Evolutionary conservation across 2,329 filamentous ascomycete species (phyloP).

Genomic region (Botrytis porri): DNA sequence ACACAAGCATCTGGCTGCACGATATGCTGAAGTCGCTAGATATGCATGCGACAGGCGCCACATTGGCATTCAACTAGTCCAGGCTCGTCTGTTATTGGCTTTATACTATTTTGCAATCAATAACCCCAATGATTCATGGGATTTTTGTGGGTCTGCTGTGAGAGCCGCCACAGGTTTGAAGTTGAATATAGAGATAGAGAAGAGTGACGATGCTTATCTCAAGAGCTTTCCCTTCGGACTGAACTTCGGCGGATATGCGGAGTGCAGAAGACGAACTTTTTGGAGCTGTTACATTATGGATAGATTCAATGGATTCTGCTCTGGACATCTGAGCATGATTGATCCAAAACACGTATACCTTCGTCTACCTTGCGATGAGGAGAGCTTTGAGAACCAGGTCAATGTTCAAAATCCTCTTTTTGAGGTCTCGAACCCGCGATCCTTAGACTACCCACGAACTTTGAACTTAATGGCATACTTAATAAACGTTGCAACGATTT

Average conservation of each 20-base stretch:
- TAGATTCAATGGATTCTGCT: conserved; percentile 59
- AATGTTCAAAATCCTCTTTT: conserved; percentile 59
- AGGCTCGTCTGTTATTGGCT: conserved; percentile 63
- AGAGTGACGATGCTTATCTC: conserved; percentile 42
- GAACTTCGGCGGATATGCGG: conserved; percentile 55
- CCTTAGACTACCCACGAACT: conserved; percentile 40
- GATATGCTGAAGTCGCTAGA: conserved; percentile 54
- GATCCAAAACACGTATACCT: conserved; percentile 64
- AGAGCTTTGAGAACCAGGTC: conserved; percentile 59
- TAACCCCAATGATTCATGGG: conserved; percentile 58
- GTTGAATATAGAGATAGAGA: conserved; percentile 60
- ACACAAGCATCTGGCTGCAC: conserved; percentile 44
- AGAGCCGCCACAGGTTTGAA: conserved; percentile 57
- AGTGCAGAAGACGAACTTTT: conserved; percentile 67
- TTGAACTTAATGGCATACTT: conserved; percentile 52
- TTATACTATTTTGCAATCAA: conserved; percentile 63
- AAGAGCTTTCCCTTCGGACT: conserved; percentile 55
- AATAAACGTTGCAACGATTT: conserved; percentile 61
- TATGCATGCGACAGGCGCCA: conserved; percentile 54
- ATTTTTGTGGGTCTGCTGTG: conserved; percentile 61
- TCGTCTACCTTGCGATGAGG: conserved; percentile 60
- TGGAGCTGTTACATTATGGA: conserved; percentile 72
- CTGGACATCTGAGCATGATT: conserved; percentile 53
- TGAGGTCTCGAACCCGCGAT: conserved; percentile 48
- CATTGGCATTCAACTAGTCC: conserved; percentile 62